Conservation (phyloP, 257 asterid genomes). For the Petunia secreta region DNA sequence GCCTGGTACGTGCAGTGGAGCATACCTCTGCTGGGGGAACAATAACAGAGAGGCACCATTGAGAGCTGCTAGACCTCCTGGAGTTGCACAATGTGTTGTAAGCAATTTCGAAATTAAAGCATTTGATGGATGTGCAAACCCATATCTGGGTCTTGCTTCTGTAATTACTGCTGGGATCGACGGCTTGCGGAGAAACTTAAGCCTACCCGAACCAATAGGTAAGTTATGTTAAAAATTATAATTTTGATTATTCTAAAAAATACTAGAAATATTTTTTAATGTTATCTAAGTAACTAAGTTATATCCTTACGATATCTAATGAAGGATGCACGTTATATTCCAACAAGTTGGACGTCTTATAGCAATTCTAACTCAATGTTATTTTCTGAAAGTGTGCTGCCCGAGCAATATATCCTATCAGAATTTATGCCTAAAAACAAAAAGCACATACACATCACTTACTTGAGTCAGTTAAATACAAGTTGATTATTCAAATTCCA, state of each 20-base stretch:
- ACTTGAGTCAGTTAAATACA: constrained; percentile 16
- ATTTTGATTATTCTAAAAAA: no score
- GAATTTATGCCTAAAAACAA: not conserved
- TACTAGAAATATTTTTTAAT: no score
- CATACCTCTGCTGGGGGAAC: constrained; percentile 91
- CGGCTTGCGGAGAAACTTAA: constrained; percentile 62
- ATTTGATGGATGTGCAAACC: constrained; percentile 95
- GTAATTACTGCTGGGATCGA: constrained; percentile 79
- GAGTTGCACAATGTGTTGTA: constrained; percentile 67
- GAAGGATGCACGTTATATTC: no score
- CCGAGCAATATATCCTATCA: not conserved
- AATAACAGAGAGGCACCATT: constrained; percentile 90
- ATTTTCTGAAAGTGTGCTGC: not conserved
- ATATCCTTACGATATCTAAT: no score
- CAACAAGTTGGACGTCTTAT: not conserved
- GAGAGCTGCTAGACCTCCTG: constrained; percentile 88
- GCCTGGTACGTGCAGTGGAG: constrained; percentile 97
- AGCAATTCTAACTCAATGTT: not conserved
- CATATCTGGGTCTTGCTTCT: constrained; percentile 83
- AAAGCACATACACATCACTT: not conserved
- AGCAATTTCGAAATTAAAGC: constrained; percentile 91
- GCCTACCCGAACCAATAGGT: constrained; percentile 85
- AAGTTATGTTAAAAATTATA: constrained; percentile 29
- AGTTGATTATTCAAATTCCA: constrained; percentile 10
- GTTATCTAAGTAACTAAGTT: no score